Evolutionary conservation across 495 filamentous ascomycete genomes (phyloP).

Genomic region (Hyphodiscus hymeniophilus): DNA sequence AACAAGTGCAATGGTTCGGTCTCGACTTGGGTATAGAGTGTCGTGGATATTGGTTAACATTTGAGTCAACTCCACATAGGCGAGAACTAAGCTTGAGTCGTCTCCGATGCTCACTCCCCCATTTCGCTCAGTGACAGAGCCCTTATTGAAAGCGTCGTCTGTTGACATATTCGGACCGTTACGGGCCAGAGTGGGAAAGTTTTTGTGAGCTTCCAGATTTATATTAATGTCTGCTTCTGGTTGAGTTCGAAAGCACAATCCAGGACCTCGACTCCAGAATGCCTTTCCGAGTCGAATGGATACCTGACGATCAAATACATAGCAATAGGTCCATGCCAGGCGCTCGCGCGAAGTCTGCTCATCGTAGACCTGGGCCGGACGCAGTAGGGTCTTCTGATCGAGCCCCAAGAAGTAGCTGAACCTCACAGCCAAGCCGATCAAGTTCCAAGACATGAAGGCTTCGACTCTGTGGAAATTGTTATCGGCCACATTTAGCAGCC

Average conservation of each 20-base stretch:
- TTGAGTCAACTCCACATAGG: conserved; percentile 51
- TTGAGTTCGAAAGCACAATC: conserved; percentile 47
- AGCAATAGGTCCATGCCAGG: conserved; percentile 48
- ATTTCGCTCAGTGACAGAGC: conserved; percentile 12
- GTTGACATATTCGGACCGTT: conserved; percentile 24
- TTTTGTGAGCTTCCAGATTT: no score
- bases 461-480: not conserved
- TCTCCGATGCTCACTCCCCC: no score
- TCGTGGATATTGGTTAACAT: conserved; percentile 56
- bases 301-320: conserved; percentile 51
- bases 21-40: conserved; percentile 51
- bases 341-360: no score
- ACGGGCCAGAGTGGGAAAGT: conserved; percentile 50
- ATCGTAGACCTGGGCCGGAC: no score
- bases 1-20: conserved; percentile 50
- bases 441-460: not conserved
- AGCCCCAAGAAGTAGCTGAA: not conserved
- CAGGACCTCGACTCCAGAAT: conserved; percentile 55
- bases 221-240: no score
- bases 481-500: not conserved
- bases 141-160: not conserved
- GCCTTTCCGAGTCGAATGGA: conserved; percentile 52
- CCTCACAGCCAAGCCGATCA: not conserved
- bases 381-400: not conserved
- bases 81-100: conserved; percentile 51